Conservation (phyloP, 2,329 filamentous ascomycete species). For the Pleoardoris graminearum region DNA sequence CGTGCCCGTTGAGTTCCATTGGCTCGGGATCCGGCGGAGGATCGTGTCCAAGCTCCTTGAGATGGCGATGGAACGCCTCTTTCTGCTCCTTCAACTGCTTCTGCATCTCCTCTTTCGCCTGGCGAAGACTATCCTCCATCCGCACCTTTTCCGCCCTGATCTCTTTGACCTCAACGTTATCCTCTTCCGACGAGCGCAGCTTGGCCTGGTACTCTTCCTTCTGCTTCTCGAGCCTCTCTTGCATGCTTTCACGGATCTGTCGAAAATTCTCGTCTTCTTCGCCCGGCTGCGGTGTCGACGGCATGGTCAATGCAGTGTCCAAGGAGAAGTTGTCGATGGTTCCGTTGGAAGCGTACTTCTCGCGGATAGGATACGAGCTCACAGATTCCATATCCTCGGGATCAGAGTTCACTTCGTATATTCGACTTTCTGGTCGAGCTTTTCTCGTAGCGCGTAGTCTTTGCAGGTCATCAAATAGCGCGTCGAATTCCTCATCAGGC, state of each 20-base stretch:
- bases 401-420: constrained; percentile 60
- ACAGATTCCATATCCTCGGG: constrained; percentile 84
- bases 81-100: constrained; percentile 81
- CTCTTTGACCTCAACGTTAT: constrained; percentile 78
- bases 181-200: constrained; percentile 73
- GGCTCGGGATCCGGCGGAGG: constrained; percentile 54
- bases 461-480: constrained; percentile 91
- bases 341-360: constrained; percentile 94
- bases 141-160: constrained; percentile 78
- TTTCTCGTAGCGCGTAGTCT: constrained; percentile 83
- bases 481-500: constrained; percentile 91
- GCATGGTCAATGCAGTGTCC: constrained; percentile 91
- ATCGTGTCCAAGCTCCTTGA: constrained; percentile 65
- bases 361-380: constrained; percentile 82
- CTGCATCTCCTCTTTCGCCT: constrained; percentile 87
- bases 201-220: constrained; percentile 82
- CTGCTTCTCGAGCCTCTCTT: constrained; percentile 77
- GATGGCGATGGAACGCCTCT: constrained; percentile 79
- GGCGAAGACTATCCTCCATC: constrained; percentile 80
- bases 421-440: constrained; percentile 60
- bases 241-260: constrained; percentile 79
- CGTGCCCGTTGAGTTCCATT: constrained; percentile 33
- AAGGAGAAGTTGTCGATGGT: constrained; percentile 96
- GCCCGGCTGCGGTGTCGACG: constrained; percentile 80
- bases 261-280: constrained; percentile 76